Percentiles rank a stretch among this genome's conserved stretches.
Conservation (phyloP, 805 yeast genomes). For the Suhomyces xylopsoci region DNA sequence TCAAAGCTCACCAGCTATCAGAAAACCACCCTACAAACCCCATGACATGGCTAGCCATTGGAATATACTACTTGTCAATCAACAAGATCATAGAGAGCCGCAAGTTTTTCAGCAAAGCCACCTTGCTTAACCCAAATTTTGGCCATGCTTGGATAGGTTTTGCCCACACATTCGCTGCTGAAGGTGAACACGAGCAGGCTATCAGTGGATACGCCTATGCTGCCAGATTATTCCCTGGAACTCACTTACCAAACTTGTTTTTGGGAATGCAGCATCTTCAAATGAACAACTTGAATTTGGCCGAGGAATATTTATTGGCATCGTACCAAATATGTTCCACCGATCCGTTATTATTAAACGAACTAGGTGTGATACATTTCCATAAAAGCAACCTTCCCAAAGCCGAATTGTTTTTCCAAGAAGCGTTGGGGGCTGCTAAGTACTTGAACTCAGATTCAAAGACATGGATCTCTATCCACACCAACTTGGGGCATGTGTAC, state of each 20-base stretch:
- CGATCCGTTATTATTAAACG: constrained; percentile 88
- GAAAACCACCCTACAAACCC: constrained; percentile 79
- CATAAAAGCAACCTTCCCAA: constrained; percentile 63
- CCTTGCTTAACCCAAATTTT: constrained; percentile 81
- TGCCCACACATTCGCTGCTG: constrained; percentile 96
- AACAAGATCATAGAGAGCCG: constrained; percentile 78
- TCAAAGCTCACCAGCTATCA: constrained; percentile 80
- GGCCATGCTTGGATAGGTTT: constrained; percentile 98
- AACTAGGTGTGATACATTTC: constrained; percentile 87
- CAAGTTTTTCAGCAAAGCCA: constrained; percentile 82
- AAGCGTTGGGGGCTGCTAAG: constrained; percentile 69
- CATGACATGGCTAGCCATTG: constrained; percentile 90
- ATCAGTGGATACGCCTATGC: constrained; percentile 96
- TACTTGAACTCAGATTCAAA: constrained; percentile 72
- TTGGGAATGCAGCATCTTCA: constrained; percentile 95
- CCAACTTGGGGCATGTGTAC: constrained; percentile 87
- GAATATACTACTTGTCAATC: constrained; percentile 78
- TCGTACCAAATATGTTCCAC: constrained; percentile 74
- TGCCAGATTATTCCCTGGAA: constrained; percentile 83
- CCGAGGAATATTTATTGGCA: constrained; percentile 80
- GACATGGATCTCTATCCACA: constrained; percentile 81
- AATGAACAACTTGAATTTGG: constrained; percentile 75
- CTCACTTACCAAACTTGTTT: constrained; percentile 84
- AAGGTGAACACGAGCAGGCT: constrained; percentile 99
- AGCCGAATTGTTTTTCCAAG: constrained; percentile 68